Conservation (phyloP, 345 rosid genomes). For the Gossypium mustelinum region DNA sequence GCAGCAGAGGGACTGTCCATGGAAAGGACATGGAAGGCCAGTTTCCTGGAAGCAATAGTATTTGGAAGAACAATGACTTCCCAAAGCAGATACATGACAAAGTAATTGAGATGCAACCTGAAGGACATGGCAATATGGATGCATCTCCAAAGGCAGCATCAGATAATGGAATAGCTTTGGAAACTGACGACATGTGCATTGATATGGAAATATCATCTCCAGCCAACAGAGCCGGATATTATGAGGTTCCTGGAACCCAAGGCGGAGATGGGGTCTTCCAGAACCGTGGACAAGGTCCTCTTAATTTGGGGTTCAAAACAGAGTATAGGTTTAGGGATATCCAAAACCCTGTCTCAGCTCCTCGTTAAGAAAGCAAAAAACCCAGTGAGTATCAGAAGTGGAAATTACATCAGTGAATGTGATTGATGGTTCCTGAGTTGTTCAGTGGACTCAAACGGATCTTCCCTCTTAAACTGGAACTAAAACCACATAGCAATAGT, state of each 20-base stretch:
- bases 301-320: not conserved
- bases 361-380: not conserved
- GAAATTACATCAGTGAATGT: not conserved
- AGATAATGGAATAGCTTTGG: not conserved
- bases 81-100: not conserved
- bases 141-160: not conserved
- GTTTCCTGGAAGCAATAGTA: constrained; percentile 7
- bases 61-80: not conserved
- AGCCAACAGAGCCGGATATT: not conserved
- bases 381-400: not conserved
- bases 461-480: not conserved
- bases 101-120: constrained; percentile 7
- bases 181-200: constrained; percentile 4
- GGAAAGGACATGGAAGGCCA: not conserved
- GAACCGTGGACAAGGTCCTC: not conserved
- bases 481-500: too few relatives aligned
- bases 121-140: constrained; percentile 2
- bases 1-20: not conserved
- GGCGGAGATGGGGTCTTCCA: not conserved
- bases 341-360: not conserved
- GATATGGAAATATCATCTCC: constrained; percentile 18
- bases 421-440: too few relatives aligned
- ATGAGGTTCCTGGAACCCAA: not conserved
- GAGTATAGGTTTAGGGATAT: not conserved
- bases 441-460: not conserved